A percentile compares a stretch with the other conserved stretches of the same genome.
phyloP scores from a whole-genome alignment of 116 monocot species.

The Dioscorea cayenensis region DNA sequence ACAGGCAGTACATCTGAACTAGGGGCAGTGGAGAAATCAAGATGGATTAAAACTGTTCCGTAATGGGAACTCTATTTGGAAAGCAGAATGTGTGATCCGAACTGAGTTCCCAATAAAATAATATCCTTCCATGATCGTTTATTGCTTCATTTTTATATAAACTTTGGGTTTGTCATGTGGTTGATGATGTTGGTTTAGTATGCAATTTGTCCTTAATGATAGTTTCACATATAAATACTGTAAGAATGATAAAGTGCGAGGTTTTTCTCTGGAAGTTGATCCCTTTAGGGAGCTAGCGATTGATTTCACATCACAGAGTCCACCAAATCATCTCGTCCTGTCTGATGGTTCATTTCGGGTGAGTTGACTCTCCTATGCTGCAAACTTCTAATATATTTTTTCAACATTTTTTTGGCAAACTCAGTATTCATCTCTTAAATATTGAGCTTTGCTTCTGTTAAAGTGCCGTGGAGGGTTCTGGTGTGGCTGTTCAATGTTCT shows the following conservation, averaged over 20 bases:
- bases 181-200: background rate
- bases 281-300: constrained; percentile 57
- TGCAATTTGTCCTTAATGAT: constrained; percentile 32
- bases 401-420: background rate
- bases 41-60: constrained; percentile 63
- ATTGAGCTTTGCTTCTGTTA: constrained; percentile 6
- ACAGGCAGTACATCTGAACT: constrained; percentile 53
- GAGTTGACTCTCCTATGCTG: background rate
- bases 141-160: background rate
- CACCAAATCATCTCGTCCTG: constrained; percentile 48
- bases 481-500: constrained; percentile 84
- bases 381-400: background rate
- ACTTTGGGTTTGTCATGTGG: background rate
- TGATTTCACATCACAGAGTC: constrained; percentile 27
- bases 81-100: constrained; percentile 47
- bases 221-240: constrained; percentile 76
- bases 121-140: constrained; percentile 59
- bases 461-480: constrained; percentile 86
- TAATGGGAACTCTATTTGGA: constrained; percentile 63
- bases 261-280: constrained; percentile 53
- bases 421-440: background rate
- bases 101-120: constrained; percentile 81
- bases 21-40: constrained; percentile 60
- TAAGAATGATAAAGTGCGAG: constrained; percentile 21
- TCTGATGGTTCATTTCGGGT: constrained; percentile 81